Evolutionary conservation across 164 flowering plant genomes (phyloP).

Genomic region (Chimonanthus salicifolius): DNA sequence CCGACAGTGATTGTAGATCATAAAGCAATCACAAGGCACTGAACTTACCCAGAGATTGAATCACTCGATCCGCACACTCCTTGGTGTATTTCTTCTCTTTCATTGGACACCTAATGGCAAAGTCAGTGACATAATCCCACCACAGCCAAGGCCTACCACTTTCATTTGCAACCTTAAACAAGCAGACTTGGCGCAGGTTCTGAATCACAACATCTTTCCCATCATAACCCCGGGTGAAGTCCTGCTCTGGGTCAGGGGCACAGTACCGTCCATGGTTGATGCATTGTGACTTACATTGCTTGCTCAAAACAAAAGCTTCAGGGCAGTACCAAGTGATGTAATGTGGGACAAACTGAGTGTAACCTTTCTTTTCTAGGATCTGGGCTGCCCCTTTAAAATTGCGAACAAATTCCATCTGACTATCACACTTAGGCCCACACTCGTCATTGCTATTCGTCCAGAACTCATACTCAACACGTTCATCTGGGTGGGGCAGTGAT

Average conservation of each 20-base stretch:
- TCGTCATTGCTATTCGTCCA: conserved; percentile 99
- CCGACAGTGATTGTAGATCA: too few species aligned
- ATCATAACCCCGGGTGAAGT: conserved; percentile 84
- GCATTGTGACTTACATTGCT: conserved; percentile 92
- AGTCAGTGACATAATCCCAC: conserved; percentile 99
- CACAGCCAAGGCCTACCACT: conserved; percentile 78
- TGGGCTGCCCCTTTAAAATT: conserved; percentile 94
- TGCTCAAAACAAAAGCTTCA: conserved; percentile 74
- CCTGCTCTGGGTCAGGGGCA: conserved; percentile 99
- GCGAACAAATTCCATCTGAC: conserved; percentile 77
- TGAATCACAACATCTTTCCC: conserved; percentile 96
- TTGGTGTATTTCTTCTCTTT: conserved; percentile 87
- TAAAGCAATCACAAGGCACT: background rate
- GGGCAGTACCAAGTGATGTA: conserved; percentile 99
- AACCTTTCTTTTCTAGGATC: conserved; percentile 88
- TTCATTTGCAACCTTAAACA: conserved; percentile 79
- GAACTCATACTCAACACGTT: conserved; percentile 90
- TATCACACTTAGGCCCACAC: conserved; percentile 92
- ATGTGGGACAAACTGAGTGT: conserved; percentile 92
- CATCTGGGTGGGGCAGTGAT: conserved; percentile 98
- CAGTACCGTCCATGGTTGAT: conserved; percentile 95
- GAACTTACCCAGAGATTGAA: conserved; percentile 72
- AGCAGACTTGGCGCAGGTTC: conserved; percentile 83
- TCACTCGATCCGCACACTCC: conserved; percentile 81
- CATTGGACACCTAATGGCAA: conserved; percentile 96